phyloP scores from a whole-genome alignment of 352 stramenopile genomes.

The Phytophthora melonis region DNA sequence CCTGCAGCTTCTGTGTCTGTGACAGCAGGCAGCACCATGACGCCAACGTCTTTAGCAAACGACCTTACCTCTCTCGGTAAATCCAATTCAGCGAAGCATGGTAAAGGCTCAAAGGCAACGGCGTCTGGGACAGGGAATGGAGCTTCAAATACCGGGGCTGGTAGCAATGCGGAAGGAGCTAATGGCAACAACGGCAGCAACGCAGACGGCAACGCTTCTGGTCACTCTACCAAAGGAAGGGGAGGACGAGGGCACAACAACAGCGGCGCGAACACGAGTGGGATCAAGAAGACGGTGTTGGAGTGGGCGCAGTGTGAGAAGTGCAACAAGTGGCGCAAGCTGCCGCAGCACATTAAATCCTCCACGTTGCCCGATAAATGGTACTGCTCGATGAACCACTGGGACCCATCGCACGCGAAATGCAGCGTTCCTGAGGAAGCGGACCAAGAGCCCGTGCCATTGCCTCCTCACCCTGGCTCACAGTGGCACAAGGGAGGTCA shows the following conservation, averaged over 20 bases:
- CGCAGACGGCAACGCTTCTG: neutral
- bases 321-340: slow-evolving; percentile 96
- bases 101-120: slow-evolving; percentile 34
- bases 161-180: slow-evolving; percentile 14
- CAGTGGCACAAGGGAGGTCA: slow-evolving; percentile 70
- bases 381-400: slow-evolving; percentile 97
- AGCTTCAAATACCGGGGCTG: slow-evolving; percentile 1
- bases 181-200: slow-evolving; percentile 17
- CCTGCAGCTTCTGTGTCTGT: slow-evolving; percentile 27
- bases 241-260: slow-evolving; percentile 24
- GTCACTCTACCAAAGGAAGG: slow-evolving; percentile 30
- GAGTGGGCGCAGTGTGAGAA: slow-evolving; percentile 97
- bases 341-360: slow-evolving; percentile 92
- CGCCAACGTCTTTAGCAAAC: slow-evolving; percentile 26
- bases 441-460: slow-evolving; percentile 72
- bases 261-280: slow-evolving; percentile 17
- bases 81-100: slow-evolving; percentile 31
- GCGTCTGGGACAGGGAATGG: slow-evolving; percentile 21
- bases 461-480: slow-evolving; percentile 47
- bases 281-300: slow-evolving; percentile 82
- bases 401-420: slow-evolving; percentile 86
- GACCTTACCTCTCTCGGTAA: slow-evolving; percentile 26
- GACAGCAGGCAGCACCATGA: slow-evolving; percentile 9
- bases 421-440: slow-evolving; percentile 80
- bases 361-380: slow-evolving; percentile 95